Evolutionary conservation across 805 yeast species (phyloP).

Genomic region (Candida berthetii): DNA sequence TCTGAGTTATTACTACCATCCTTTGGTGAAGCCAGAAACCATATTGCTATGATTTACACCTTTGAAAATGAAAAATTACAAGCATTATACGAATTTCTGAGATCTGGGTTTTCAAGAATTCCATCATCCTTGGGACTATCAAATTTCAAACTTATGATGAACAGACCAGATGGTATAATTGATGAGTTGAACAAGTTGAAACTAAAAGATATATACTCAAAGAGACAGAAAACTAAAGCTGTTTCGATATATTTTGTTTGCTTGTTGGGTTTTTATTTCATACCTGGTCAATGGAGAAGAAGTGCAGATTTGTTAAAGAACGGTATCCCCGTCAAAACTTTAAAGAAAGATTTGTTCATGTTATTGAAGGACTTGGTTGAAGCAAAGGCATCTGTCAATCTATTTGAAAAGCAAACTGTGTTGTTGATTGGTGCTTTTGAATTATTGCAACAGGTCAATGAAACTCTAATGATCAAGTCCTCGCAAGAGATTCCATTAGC

Average conservation of each 20-base stretch:
- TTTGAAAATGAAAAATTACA: constrained; percentile 13
- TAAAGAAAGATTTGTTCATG: constrained; percentile 28
- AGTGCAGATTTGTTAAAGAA: constrained; percentile 19
- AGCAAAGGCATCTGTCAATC: constrained; percentile 4
- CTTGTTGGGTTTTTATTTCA: constrained; percentile 35
- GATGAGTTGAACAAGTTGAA: constrained; percentile 20
- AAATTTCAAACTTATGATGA: constrained; percentile 28
- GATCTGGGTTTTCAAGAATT: constrained; percentile 37
- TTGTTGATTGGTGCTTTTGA: constrained; percentile 33
- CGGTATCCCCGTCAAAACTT: constrained; percentile 20
- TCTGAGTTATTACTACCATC: constrained; percentile 59
- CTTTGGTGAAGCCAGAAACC: constrained; percentile 60
- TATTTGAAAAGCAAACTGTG: constrained; percentile 26
- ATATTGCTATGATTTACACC: constrained; percentile 51
- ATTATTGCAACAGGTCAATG: constrained; percentile 4
- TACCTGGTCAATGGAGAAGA: constrained; percentile 34
- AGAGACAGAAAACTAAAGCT: constrained; percentile 11
- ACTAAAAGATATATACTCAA: constrained; percentile 3
- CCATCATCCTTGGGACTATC: constrained; percentile 29
- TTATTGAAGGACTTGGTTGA: constrained; percentile 14
- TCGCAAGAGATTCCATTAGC: background rate
- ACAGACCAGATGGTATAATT: constrained; percentile 23
- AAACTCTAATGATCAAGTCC: background rate
- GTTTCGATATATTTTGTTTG: constrained; percentile 22
- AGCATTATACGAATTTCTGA: constrained; percentile 37